Conservation (phyloP, 2,329 filamentous ascomycete species). For the Dactylella cylindrospora region DNA sequence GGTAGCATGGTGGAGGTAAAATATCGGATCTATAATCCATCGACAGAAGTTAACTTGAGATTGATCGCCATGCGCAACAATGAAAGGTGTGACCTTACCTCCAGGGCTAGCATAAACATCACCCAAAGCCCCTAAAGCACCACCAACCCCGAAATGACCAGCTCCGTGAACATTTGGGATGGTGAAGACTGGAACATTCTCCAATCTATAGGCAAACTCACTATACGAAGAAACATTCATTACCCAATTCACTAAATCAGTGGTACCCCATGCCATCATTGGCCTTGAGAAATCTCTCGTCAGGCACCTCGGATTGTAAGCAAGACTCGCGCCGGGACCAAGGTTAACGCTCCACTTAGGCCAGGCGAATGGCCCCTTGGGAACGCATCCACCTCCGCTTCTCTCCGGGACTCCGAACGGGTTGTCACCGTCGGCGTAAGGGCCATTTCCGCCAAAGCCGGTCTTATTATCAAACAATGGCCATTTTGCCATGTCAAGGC, state of each 20-base stretch:
- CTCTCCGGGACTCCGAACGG: constrained; percentile 48
- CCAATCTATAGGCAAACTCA: constrained; percentile 49
- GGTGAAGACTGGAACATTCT: constrained; percentile 49
- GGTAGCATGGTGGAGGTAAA: constrained; percentile 53
- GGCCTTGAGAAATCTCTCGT: constrained; percentile 50
- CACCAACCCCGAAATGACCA: constrained; percentile 52
- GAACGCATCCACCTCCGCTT: constrained; percentile 51
- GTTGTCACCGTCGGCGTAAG: constrained; percentile 48
- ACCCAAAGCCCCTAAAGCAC: constrained; percentile 50
- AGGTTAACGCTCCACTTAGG: constrained; percentile 45
- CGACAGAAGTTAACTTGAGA: too few species aligned
- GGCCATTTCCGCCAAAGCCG: constrained; percentile 52
- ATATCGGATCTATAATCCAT: constrained; percentile 50
- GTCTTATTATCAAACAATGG: constrained; percentile 44
- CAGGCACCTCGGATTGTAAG: constrained; percentile 48
- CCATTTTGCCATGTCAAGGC: constrained; percentile 44
- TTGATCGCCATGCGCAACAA: constrained; percentile 12
- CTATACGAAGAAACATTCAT: constrained; percentile 49
- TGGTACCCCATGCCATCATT: constrained; percentile 44
- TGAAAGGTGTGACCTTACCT: constrained; percentile 39
- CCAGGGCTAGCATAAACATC: constrained; percentile 52
- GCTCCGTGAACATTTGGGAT: constrained; percentile 51
- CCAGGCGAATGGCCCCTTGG: constrained; percentile 50
- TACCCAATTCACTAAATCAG: constrained; percentile 48
- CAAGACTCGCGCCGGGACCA: constrained; percentile 33